A percentile compares a stretch with the other conserved stretches of the same genome.
These are phyloP conservation scores for Draba incana DNA, from an alignment of 345 rosid species.

Conservation along the genomic window DNA sequence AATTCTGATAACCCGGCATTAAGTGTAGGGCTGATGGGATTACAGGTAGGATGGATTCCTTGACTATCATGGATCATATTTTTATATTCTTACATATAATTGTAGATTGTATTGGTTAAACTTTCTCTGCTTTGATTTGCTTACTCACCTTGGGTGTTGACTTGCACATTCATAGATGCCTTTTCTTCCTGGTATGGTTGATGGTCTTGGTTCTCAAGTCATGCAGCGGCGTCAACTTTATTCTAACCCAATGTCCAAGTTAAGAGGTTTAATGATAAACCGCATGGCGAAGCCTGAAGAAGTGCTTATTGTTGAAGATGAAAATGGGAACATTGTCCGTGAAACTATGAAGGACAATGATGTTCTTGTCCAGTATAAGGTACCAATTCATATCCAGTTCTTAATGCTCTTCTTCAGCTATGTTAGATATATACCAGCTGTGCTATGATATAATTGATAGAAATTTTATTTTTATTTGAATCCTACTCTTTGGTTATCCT, in stretches of 20 bases:
- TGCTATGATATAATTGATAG: slow-evolving; percentile 6
- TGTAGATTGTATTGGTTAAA: slow-evolving; percentile 5
- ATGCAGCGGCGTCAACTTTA: slow-evolving; percentile 90
- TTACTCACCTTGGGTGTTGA: slow-evolving; percentile 26
- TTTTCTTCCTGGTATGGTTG: slow-evolving; percentile 72
- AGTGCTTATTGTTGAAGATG: slow-evolving; percentile 98
- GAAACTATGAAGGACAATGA: slow-evolving; percentile 99
- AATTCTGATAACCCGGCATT: slow-evolving; percentile 83
- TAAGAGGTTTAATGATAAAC: slow-evolving; percentile 92
- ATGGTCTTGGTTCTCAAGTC: slow-evolving; percentile 81
- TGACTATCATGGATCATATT: neutral
- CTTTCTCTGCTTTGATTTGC: slow-evolving; percentile 23
- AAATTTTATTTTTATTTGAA: neutral
- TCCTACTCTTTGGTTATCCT: slow-evolving; percentile 19
- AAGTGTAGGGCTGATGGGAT: slow-evolving; percentile 70
- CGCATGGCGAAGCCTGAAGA: slow-evolving; percentile 99
- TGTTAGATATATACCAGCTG: slow-evolving; percentile 7
- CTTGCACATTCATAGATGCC: slow-evolving; percentile 60
- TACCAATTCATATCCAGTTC: slow-evolving; percentile 32
- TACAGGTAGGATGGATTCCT: slow-evolving; percentile 60
- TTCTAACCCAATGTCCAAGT: slow-evolving; percentile 80
- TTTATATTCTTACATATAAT: neutral
- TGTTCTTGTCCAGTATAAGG: slow-evolving; percentile 99
- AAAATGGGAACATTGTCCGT: slow-evolving; percentile 97
- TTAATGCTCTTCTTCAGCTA: slow-evolving; percentile 11